Conservation (phyloP, 257 asterid species). For the Lantana camara region DNA sequence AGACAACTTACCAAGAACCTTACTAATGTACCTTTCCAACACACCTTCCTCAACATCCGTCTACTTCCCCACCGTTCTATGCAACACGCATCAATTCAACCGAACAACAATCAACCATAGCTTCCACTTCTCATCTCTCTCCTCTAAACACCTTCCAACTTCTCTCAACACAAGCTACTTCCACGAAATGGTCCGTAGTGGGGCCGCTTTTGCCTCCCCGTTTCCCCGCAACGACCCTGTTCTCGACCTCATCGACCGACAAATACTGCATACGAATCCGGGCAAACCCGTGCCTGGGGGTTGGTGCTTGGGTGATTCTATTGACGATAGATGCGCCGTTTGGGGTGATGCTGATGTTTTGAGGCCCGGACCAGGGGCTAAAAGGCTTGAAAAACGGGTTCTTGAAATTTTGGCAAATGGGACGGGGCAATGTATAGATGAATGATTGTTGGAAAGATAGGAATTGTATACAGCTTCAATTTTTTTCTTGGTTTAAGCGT, state of each 20-base stretch:
- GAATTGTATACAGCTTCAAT: constrained; percentile 10
- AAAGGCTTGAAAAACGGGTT: constrained; percentile 59
- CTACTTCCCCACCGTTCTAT: constrained; percentile 85
- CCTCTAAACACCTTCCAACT: constrained; percentile 40
- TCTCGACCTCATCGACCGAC: constrained; percentile 71
- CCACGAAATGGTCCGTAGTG: constrained; percentile 56
- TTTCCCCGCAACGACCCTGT: constrained; percentile 49
- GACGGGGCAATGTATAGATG: constrained; percentile 36
- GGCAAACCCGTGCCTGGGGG: constrained; percentile 76
- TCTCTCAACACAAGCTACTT: constrained; percentile 60
- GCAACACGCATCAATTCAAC: constrained; percentile 75
- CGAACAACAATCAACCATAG: constrained; percentile 71
- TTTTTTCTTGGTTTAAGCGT: background rate
- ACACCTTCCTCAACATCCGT: constrained; percentile 63
- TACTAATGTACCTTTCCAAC: constrained; percentile 85
- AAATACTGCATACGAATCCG: constrained; percentile 48
- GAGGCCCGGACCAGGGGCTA: constrained; percentile 74
- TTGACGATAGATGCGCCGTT: constrained; percentile 42
- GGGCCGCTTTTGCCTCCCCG: constrained; percentile 81
- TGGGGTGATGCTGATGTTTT: constrained; percentile 92
- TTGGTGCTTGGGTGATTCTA: constrained; percentile 81
- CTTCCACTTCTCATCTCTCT: constrained; percentile 51
- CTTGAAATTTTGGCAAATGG: constrained; percentile 46
- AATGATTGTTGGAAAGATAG: background rate
- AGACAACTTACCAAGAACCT: constrained; percentile 83